Percentiles rank a stretch among this genome's conserved stretches.
Evolutionary conservation across 768 basidiomycete species (phyloP).

Genomic region (Austroboletus festivus): DNA sequence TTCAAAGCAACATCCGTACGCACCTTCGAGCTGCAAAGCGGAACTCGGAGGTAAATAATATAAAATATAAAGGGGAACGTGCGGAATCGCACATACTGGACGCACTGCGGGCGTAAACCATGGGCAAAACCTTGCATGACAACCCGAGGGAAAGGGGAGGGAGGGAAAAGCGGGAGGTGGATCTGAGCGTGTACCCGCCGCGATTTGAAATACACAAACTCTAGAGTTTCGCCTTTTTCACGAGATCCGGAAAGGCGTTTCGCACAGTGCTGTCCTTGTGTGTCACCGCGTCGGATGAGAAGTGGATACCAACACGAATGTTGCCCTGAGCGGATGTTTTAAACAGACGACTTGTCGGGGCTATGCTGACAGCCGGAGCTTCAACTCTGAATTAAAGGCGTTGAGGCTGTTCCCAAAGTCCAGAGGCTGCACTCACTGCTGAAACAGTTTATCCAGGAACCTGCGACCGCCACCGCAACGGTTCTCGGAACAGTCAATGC

Average conservation of each 20-base stretch:
- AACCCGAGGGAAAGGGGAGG: background rate
- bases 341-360: background rate
- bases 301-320: no score
- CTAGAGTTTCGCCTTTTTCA: slow-evolving; percentile 14
- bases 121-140: background rate
- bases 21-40: no score
- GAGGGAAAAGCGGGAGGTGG: background rate
- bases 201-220: slow-evolving; percentile 21
- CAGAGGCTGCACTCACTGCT: background rate
- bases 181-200: no score
- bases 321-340: background rate
- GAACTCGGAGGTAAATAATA: no score
- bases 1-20: no score
- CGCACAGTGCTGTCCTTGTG: no score
- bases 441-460: background rate
- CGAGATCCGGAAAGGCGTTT: no score
- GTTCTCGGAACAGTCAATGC: background rate
- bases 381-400: no score
- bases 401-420: slow-evolving; percentile 6
- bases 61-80: no score
- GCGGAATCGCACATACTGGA: no score
- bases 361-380: slow-evolving; percentile 8
- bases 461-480: background rate
- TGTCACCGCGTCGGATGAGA: no score
- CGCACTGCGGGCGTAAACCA: no score